Conservation (phyloP, 257 asterid genomes). For the Ballota nigra region DNA sequence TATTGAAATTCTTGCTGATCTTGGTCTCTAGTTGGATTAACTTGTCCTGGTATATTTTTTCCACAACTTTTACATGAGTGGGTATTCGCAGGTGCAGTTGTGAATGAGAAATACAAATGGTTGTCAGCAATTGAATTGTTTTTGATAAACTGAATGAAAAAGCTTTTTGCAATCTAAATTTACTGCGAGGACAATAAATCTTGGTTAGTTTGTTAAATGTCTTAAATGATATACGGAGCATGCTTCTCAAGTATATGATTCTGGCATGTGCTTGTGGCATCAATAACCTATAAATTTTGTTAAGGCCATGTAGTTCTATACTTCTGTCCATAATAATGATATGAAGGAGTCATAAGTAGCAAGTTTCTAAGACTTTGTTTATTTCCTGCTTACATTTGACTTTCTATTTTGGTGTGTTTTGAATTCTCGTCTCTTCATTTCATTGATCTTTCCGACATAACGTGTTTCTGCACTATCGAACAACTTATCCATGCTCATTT, state of each 20-base stretch:
- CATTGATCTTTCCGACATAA: background rate
- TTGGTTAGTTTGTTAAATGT: background rate
- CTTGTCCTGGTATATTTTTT: background rate
- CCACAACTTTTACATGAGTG: background rate
- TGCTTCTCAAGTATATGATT: background rate
- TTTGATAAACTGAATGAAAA: constrained; percentile 4
- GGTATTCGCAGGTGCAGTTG: background rate
- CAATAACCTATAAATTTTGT: background rate
- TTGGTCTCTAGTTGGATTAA: background rate
- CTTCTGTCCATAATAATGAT: background rate
- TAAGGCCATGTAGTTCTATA: background rate
- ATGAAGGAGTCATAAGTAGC: background rate
- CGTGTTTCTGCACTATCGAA: background rate
- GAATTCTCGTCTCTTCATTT: background rate
- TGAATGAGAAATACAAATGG: constrained; percentile 5
- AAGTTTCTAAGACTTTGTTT: background rate
- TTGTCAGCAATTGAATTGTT: background rate
- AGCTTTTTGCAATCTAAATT: background rate
- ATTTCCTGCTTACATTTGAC: background rate
- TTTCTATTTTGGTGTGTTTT: background rate
- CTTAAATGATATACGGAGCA: background rate
- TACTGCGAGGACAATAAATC: background rate
- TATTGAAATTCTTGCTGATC: constrained; percentile 1
- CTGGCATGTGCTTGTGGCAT: constrained; percentile 4
- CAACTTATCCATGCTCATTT: background rate